phyloP scores from a whole-genome alignment of 805 yeast genomes.

The Tetrapisispora nanseiensis region DNA sequence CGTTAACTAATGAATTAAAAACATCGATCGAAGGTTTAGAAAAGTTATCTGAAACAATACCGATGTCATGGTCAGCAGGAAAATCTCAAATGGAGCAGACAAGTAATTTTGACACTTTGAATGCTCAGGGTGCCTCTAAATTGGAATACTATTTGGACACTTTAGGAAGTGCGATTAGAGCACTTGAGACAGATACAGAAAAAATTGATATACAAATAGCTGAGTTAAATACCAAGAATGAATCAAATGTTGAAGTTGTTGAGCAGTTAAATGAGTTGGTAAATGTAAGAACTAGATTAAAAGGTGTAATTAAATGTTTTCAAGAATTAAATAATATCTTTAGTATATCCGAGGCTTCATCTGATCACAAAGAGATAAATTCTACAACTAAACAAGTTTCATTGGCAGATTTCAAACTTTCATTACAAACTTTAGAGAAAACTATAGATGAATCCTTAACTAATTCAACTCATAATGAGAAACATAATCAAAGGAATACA shows the following conservation, averaged over 20 bases:
- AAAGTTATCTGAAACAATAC: conserved; percentile 41
- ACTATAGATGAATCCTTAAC: conserved; percentile 37
- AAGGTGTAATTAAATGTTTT: conserved; percentile 38
- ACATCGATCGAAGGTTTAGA: conserved; percentile 40
- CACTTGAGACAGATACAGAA: conserved; percentile 41
- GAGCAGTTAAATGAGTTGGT: conserved; percentile 37
- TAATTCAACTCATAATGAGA: conserved; percentile 20
- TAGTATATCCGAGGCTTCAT: conserved; percentile 16
- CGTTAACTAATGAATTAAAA: conserved; percentile 46
- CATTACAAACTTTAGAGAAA: conserved; percentile 38
- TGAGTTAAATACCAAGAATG: conserved; percentile 15
- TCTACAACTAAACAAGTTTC: conserved; percentile 12
- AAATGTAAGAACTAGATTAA: conserved; percentile 36
- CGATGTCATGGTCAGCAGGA: conserved; percentile 28
- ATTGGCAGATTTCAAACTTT: conserved; percentile 27
- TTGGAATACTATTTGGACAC: conserved; percentile 59
- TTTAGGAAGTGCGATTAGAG: conserved; percentile 45
- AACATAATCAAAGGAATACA: conserved; percentile 19
- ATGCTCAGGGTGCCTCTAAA: conserved; percentile 38
- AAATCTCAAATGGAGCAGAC: conserved; percentile 6
- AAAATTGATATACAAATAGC: conserved; percentile 24
- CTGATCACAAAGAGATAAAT: neutral
- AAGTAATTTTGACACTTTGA: conserved; percentile 11
- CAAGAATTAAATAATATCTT: conserved; percentile 35
- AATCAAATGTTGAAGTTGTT: conserved; percentile 10